Evolutionary conservation across 1,139 yeast species (phyloP), one percentile per base, ranked within the genome.

Genomic region (Debaryomyces fabryi): DNA sequence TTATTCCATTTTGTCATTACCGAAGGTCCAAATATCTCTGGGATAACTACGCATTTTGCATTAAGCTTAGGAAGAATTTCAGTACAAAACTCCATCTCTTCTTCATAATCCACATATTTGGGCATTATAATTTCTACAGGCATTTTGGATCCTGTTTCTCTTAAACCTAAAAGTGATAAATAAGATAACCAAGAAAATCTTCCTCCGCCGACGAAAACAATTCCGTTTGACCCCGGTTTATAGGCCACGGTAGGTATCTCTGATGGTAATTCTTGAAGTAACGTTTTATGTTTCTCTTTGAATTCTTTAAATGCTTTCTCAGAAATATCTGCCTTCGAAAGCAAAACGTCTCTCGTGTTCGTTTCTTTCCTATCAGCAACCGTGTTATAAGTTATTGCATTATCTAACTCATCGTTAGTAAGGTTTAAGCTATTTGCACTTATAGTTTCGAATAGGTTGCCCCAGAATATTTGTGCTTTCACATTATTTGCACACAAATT

Each of bases 111-210:
- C 4, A 9, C 3, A 33, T 33, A 33, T 13, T 62, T 57, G 0
- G 78, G 77, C 58, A 72, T 58, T 4, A 72, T 54, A 9, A 72
- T 61, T 52, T 72, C 76, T 0, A 70, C 74, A 1, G 77, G 76
- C 35, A 71, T 53, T 3, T 53, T 58, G 1, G 72, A 68, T 1
- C 77, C 76, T 1, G 71, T 52, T 24, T 65, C 70, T 50, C 77
- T 55, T 21, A 72, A 56, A 0, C 72, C 56, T 2, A 69, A 49
- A 10, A 72, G 56, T 0, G 75, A 65, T 41, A 72, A 61, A 49
- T 70, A 71, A 1, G 76, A 61, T 8, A 72, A 56, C 77, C 77
- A 72, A 9, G 76, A 67, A 44, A 63, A 72, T 44, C 58, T 58
- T 5, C 64, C 67, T 4, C 78, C 77, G 1, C 78, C 78, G 24